phyloP scores from a whole-genome alignment of 176 grass and related monocot genomes.

The Guadua angustifolia region DNA sequence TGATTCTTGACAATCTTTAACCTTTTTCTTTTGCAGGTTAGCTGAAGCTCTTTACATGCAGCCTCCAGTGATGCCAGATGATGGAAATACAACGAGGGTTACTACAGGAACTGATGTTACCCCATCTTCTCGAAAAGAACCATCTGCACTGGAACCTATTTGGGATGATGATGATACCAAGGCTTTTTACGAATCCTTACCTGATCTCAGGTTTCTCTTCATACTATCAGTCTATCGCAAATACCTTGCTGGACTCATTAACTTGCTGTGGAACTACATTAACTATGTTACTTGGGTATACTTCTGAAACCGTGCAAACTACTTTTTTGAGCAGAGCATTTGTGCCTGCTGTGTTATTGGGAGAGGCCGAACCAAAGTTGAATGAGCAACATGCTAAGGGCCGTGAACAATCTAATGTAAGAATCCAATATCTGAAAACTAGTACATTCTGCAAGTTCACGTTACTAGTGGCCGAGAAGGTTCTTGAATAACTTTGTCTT shows the following conservation, averaged over 20 bases:
- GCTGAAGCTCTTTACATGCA: constrained; percentile 98
- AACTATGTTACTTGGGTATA: constrained; percentile 25
- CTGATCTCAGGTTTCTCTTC: constrained; percentile 86
- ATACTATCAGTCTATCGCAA: not conserved
- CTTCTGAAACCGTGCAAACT: constrained; percentile 30
- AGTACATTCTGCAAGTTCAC: constrained; percentile 22
- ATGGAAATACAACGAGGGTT: constrained; percentile 89
- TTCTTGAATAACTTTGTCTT: constrained; percentile 26
- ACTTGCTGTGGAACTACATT: constrained; percentile 36
- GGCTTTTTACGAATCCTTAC: constrained; percentile 94
- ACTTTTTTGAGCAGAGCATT: constrained; percentile 75
- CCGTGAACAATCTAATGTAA: constrained; percentile 87
- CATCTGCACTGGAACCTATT: constrained; percentile 79
- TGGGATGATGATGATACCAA: constrained; percentile 99
- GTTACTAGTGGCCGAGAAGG: not conserved
- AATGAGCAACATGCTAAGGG: constrained; percentile 79
- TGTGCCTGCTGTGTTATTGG: constrained; percentile 95
- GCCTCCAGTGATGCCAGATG: constrained; percentile 95
- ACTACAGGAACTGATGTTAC: constrained; percentile 71
- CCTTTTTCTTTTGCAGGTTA: constrained; percentile 56
- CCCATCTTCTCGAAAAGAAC: constrained; percentile 71
- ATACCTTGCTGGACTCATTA: constrained; percentile 20
- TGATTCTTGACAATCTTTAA: constrained; percentile 38
- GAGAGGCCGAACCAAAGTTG: constrained; percentile 81
- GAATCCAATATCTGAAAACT: constrained; percentile 46